phyloP scores from a whole-genome alignment of 345 rosid genomes.

The Melaleuca alternifolia region DNA sequence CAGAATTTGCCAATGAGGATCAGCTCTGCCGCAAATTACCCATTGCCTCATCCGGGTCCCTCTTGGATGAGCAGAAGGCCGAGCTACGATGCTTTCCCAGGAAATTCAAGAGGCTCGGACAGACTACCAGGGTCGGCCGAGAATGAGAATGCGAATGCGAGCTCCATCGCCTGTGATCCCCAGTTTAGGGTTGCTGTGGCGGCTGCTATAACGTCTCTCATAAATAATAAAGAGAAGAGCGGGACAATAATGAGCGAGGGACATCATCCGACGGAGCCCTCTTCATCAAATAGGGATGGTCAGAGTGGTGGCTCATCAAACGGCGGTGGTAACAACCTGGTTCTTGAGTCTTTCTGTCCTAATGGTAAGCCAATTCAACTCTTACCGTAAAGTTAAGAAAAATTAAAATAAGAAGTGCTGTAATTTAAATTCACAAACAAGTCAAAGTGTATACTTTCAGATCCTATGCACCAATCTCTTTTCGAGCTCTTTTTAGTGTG shows the following conservation, averaged over 20 bases:
- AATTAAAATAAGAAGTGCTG: neutral
- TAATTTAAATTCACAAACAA: neutral
- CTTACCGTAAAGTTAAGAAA: neutral
- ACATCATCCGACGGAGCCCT: neutral
- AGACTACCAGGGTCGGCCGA: neutral
- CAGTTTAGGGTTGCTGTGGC: constrained; percentile 50
- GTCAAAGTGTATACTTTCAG: neutral
- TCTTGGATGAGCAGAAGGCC: neutral
- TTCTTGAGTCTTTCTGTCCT: constrained; percentile 8
- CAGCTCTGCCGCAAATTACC: neutral
- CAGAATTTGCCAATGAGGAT: neutral
- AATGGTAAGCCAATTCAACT: constrained; percentile 7
- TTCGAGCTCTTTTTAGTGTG: neutral
- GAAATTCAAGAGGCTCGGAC: neutral
- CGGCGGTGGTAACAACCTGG: constrained; percentile 3
- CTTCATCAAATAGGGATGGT: neutral
- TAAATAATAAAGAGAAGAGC: constrained; percentile 18
- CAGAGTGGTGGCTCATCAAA: constrained; percentile 4
- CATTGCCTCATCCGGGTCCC: neutral
- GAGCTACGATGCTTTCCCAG: neutral
- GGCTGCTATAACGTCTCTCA: constrained; percentile 38
- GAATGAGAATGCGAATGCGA: constrained; percentile 10
- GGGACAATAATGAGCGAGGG: neutral
- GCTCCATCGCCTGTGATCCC: constrained; percentile 38
- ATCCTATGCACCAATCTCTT: neutral